These are phyloP conservation scores for Fagus sylvatica DNA, from an alignment of 306 rosid species.

Conservation along the genomic window DNA sequence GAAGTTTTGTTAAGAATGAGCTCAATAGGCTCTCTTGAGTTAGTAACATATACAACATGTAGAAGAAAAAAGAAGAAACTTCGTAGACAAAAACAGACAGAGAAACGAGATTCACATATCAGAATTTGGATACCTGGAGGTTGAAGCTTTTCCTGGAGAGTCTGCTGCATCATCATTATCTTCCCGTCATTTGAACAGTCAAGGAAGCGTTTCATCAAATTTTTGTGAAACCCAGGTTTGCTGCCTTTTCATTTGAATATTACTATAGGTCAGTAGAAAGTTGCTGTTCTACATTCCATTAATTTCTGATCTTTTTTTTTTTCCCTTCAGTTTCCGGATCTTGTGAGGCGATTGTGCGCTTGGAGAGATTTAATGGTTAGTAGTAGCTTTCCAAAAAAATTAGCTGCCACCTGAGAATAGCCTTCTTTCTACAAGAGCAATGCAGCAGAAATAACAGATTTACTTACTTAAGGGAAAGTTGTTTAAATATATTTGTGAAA, in stretches of 20 bases:
- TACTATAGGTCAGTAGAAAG: constrained; percentile 9
- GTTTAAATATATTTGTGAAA: background rate
- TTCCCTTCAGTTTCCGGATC: constrained; percentile 55
- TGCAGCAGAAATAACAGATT: background rate
- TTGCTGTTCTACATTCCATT: constrained; percentile 4
- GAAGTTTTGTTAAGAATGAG: too few relatives aligned
- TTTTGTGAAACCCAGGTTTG: constrained; percentile 77
- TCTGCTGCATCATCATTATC: constrained; percentile 75
- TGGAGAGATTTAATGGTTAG: constrained; percentile 98
- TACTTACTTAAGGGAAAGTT: background rate
- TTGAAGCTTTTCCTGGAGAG: constrained; percentile 77
- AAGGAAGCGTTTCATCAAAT: constrained; percentile 40
- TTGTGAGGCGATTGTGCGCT: constrained; percentile 65
- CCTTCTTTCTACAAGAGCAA: constrained; percentile 5
- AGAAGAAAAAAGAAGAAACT: too few relatives aligned
- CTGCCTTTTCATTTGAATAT: constrained; percentile 12
- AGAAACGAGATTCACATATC: too few relatives aligned
- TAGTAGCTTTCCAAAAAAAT: constrained; percentile 27
- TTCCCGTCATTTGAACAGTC: constrained; percentile 55
- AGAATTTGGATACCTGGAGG: too few relatives aligned
- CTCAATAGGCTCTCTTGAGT: too few relatives aligned
- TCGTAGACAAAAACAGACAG: too few relatives aligned
- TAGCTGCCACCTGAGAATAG: constrained; percentile 18
- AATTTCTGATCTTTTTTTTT: constrained; percentile 17
- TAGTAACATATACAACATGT: too few relatives aligned